Evolutionary conservation across 805 yeast species (phyloP).

Genomic region (Naumovozyma baii): DNA sequence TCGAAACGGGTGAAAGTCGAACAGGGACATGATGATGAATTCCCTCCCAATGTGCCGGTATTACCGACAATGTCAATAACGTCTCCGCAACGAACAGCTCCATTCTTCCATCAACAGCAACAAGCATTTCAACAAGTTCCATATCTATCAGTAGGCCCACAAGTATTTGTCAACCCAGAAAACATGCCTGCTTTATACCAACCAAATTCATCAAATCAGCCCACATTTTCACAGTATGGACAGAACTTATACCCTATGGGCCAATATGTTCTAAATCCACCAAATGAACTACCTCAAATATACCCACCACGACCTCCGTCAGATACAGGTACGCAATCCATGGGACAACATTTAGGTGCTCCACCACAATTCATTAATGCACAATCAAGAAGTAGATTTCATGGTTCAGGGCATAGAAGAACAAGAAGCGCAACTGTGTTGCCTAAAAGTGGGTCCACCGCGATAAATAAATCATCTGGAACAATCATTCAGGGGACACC

Average conservation of each 20-base stretch:
- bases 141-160: no score
- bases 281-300: neutral
- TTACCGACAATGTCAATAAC: no score
- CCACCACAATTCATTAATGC: neutral
- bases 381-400: neutral
- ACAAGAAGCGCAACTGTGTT: slow-evolving; percentile 21
- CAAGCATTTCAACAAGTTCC: no score
- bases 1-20: no score
- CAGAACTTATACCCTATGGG: neutral
- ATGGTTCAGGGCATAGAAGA: slow-evolving; percentile 18
- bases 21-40: no score
- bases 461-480: slow-evolving; percentile 10
- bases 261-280: neutral
- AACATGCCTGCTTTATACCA: no score
- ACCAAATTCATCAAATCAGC: no score
- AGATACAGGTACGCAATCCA: no score
- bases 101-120: neutral
- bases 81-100: neutral
- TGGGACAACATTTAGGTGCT: neutral
- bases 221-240: no score
- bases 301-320: neutral
- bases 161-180: no score
- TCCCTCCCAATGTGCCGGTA: no score
- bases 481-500: slow-evolving; percentile 4
- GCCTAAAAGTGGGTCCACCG: no score